Evolutionary conservation across 305 asterid genomes (phyloP).

Genomic region (Fraxinus dipetala): DNA sequence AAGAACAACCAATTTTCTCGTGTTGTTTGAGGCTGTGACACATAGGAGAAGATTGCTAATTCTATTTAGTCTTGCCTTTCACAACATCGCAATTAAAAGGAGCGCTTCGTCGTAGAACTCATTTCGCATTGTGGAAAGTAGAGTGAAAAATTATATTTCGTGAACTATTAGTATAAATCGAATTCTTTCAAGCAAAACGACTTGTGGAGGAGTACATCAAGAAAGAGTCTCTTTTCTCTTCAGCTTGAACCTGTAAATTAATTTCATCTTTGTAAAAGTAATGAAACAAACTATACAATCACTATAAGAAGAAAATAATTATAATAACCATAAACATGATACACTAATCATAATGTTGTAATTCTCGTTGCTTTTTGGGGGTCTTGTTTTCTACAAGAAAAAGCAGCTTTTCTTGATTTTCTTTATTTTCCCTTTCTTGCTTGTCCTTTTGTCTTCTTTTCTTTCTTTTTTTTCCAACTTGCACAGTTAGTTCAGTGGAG

Average conservation of each 20-base stretch:
- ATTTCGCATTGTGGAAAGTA: background rate
- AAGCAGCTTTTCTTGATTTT: constrained; percentile 48
- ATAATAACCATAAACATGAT: constrained; percentile 46
- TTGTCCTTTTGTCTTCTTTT: constrained; percentile 20
- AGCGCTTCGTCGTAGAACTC: background rate
- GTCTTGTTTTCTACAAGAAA: constrained; percentile 39
- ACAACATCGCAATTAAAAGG: background rate
- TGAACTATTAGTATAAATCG: constrained; percentile 26
- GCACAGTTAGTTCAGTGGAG: constrained; percentile 30
- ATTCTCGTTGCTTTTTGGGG: constrained; percentile 48
- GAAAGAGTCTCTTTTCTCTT: background rate
- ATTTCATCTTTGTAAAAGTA: constrained; percentile 26
- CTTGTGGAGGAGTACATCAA: background rate
- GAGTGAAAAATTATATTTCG: background rate
- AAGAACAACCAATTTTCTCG: background rate
- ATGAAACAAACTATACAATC: constrained; percentile 32
- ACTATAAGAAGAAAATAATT: constrained; percentile 26
- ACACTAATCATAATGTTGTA: constrained; percentile 62
- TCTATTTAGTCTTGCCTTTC: background rate
- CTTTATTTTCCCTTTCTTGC: constrained; percentile 21
- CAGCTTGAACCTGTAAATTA: background rate
- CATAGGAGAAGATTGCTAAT: background rate
- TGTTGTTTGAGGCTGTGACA: background rate
- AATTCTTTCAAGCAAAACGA: constrained; percentile 35
- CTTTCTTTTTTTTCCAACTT: constrained; percentile 51